These are phyloP conservation scores for Hyphopichia homilentoma DNA, from an alignment of 805 yeast genomes.

Conservation along the genomic window DNA sequence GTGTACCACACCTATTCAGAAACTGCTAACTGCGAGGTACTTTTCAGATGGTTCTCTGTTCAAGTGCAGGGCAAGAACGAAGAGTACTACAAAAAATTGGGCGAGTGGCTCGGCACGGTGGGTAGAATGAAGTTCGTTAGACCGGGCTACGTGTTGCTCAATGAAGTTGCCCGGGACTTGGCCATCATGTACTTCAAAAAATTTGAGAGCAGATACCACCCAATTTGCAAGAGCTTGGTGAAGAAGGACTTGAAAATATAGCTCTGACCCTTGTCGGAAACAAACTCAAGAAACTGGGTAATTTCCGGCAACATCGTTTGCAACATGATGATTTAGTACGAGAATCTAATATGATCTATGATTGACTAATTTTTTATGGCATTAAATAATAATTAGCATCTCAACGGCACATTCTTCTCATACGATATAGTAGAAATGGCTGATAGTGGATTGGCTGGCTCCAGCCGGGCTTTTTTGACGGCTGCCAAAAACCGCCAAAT, in stretches of 20 bases:
- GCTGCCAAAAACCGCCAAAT: too few species aligned
- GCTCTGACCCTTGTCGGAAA: too few species aligned
- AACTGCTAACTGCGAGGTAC: slow-evolving; percentile 75
- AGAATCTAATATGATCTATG: too few species aligned
- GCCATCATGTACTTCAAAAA: slow-evolving; percentile 65
- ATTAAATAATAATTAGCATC: too few species aligned
- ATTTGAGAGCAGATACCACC: slow-evolving; percentile 66
- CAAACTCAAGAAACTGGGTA: too few species aligned
- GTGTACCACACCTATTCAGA: slow-evolving; percentile 38
- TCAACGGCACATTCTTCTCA: too few species aligned
- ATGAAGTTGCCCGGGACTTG: slow-evolving; percentile 57
- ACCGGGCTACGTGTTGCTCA: slow-evolving; percentile 72
- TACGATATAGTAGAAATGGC: too few species aligned
- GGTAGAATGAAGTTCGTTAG: slow-evolving; percentile 95
- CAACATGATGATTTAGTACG: slow-evolving; percentile 1
- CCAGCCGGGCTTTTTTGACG: too few species aligned
- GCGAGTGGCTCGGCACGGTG: slow-evolving; percentile 85
- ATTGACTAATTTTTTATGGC: too few species aligned
- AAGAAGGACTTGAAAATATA: slow-evolving; percentile 65
- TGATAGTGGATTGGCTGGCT: too few species aligned
- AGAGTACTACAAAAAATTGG: slow-evolving; percentile 49
- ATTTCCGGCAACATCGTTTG: too few species aligned
- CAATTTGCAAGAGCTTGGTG: slow-evolving; percentile 81
- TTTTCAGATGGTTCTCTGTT: slow-evolving; percentile 72
- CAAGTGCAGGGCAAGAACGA: slow-evolving; percentile 52